Base-by-base conservation (phyloP, 1,284 basidiomycete species). In the Sanghuangporus baumii region DNA sequence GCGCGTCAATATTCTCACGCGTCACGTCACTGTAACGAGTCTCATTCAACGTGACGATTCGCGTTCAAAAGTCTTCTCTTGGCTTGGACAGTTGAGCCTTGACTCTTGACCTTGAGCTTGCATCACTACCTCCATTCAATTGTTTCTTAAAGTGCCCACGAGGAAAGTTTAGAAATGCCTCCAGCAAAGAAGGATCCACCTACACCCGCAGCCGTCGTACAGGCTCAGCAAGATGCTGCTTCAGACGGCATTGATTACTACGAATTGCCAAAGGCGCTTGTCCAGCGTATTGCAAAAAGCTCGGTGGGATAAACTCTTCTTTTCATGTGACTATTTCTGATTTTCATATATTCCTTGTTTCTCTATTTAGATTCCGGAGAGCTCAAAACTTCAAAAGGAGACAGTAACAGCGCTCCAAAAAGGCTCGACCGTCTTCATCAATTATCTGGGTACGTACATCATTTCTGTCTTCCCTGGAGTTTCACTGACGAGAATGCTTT, bases 401-500 rank as follows among this genome's bases (percentile, higher is more conserved):
- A 90, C 89, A 0, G 85, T 93, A 0, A 74, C 89, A 1, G 90
- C 93, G 9, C 79, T 96, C 4, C 80, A 92, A 20, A 93, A 94
- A 70, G 87, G 89, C 23, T 93, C 93, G 2, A 94, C 93, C 0
- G 88, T 96, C 26, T 96, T 96, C 73, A 94, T 97, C 69, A 94
- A 91, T 73, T 95, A 94, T 69, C 78, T 96, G 3, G 86, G 93
- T 93, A 68, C 64, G 89, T 76, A 2, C 20, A 6, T 11, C 48
- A 1, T 5, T 37, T 54, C 16, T 2, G 31, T 37, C 16, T 36
- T 54, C 3, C 52, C 26, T 51, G 20, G 5, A 58, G 2, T 7
- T 43, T 36, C 14, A 40, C 7, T 43, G 41, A 23, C 18, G 43
- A 26, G 5, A 56, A 3, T 23, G 12, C 9, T 9, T 12, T 23